Evolutionary conservation across 768 basidiomycete species (phyloP), one percentile per base, ranked within the genome.

Genomic region (Auriscalpium orientale): DNA sequence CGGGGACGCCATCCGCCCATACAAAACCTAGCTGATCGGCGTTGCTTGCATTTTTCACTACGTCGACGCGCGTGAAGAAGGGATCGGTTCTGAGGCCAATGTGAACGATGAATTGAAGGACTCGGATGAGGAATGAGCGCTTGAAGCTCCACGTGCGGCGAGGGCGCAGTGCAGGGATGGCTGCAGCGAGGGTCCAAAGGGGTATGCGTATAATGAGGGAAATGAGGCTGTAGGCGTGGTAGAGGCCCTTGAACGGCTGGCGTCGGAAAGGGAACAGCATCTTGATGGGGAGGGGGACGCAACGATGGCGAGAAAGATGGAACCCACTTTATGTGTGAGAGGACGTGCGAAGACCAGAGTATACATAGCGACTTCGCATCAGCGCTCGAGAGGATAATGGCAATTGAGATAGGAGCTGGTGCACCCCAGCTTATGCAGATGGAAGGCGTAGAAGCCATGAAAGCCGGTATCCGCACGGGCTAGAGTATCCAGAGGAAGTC

Each of bases 231-330:
- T 55, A 51, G 13, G 58, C 1, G 18, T 62, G 4, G 47, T 58
- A 65, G 40, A 63, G 2, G 1, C 53, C 18, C 45, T 63, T 65
- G 47, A 58, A 53, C n/a, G 64, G 65, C 44, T 63, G 60, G 13
- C 46, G 15, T 15, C 48, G 48, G 22, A 3, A 49, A n/a, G 12
- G 40, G 13, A 52, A 22, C 53, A 58, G 28, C 28, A 28, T 28
- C 28, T 28, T 28, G 28, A 28, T 4, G 2, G 28, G 4, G 28
- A 28, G 28, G 28, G 5, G 28, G 28, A 28, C 2, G 28, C 28
- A 28, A 28, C 28, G 28, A 28, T 28, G 28, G 28, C 2, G 28
- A 28, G 28, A 28, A 28, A 28, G 28, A 28, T 28, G 28, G 28
- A 28, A 28, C 28, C 28, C 28, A 2, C 28, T 28, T 28, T 28